Base-by-base conservation (phyloP, 768 basidiomycete species). In the Tricholoma flavovirens region DNA sequence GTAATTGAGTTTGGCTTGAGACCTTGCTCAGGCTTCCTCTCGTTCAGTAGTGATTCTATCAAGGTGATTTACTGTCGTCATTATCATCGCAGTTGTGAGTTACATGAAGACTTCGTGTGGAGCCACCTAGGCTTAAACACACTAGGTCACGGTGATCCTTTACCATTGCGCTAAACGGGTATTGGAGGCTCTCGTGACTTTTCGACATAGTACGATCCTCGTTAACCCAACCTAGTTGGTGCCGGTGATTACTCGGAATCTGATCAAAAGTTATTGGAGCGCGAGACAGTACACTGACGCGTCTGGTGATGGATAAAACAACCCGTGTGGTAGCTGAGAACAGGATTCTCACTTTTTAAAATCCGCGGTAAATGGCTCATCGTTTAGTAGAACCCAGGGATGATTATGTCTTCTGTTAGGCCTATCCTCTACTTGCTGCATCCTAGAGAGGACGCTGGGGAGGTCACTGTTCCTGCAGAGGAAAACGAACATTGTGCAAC, bases 311-410 rank as follows among this genome's bases (percentile, higher is more conserved):
- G 52, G 46, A 30, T 50, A 45, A 48, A 38, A 51, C 32, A 55
- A 36, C 50, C n/a, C 32, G 26, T n/a, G 30, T 21, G 40, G 9
- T 12, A 15, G 32, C 49, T 19, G 22, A 40, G 11, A 29, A 56
- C 12, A 33, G 11, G 29, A 51, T 6, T 60, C 77, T 40, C 54
- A 86, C 82, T 73, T 69, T 66, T 86, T 88, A 72, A 92, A 91
- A 35, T 84, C 81, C 5, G 86, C 82, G 3, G 80, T 78, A 66
- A 91, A 92, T 0, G 81, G 81, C 60, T 84, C 84, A 51, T 94
- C 91, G 67, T 94, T 93, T 36, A 95, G 76, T 63, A 93, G 83
- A n/a, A 89, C 83, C 73, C 86, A 93, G 8, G 90, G 88, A 69
- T 26, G 93, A 12, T 72, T 71, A 60, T 83, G 84, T 59, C 81